phyloP scores from a whole-genome alignment of 2,329 filamentous ascomycete genomes.

The Graphium sp. region DNA sequence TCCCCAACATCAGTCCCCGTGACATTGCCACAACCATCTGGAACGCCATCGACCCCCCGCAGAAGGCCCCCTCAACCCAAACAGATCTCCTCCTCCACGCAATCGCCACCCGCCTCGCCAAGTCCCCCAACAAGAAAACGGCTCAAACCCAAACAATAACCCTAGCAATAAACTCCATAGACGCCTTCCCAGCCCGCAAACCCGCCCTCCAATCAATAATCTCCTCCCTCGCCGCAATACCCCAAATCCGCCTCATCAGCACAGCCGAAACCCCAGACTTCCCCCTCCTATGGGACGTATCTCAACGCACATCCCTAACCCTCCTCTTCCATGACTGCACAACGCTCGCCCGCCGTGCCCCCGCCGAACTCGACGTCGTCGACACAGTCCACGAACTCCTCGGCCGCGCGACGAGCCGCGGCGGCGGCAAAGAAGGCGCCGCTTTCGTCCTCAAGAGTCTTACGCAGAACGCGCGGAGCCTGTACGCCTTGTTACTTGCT shows the following conservation, averaged over 20 bases:
- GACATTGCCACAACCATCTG: conserved; percentile 57
- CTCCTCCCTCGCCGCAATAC: conserved; percentile 59
- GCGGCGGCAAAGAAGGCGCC: conserved; percentile 82
- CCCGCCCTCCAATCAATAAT: conserved; percentile 54
- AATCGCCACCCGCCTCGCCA: conserved; percentile 43
- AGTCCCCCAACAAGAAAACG: conserved; percentile 18
- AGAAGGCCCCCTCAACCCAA: conserved; percentile 39
- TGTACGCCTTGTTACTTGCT: conserved; percentile 72
- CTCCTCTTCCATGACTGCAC: conserved; percentile 91
- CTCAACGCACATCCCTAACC: conserved; percentile 64
- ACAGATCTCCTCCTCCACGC: conserved; percentile 51
- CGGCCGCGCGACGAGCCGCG: conserved; percentile 59
- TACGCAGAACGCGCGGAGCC: conserved; percentile 76
- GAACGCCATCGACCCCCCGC: conserved; percentile 36
- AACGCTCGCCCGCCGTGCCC: conserved; percentile 59
- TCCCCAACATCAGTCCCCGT: conserved; percentile 45
- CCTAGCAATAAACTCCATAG: conserved; percentile 73
- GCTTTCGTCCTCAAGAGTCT: conserved; percentile 79
- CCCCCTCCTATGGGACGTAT: conserved; percentile 75
- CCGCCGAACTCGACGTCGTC: conserved; percentile 58
- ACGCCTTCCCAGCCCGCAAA: conserved; percentile 61
- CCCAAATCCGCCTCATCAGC: conserved; percentile 54
- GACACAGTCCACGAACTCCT: conserved; percentile 82
- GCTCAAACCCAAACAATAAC: conserved; percentile 32
- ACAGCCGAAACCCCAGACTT: conserved; percentile 84